Conservation (phyloP, 306 rosid genomes). For the Trifolium pratense region DNA sequence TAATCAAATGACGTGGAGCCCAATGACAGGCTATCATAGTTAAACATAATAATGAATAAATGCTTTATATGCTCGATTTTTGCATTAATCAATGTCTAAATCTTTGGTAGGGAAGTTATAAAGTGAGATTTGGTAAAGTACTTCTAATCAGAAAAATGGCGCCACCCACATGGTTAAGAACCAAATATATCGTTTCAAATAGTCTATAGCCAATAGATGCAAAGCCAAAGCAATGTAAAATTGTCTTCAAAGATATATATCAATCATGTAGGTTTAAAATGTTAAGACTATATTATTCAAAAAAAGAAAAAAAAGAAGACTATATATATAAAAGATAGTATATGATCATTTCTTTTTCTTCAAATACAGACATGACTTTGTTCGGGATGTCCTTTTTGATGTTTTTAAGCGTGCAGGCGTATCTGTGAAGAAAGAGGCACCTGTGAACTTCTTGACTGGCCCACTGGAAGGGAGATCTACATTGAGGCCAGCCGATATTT, state of each 20-base stretch:
- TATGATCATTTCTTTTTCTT: too few relatives aligned
- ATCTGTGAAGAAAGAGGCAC: too few relatives aligned
- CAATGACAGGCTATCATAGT: constrained; percentile 47
- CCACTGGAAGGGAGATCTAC: too few relatives aligned
- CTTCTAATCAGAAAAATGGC: constrained; percentile 43
- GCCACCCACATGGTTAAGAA: constrained; percentile 47
- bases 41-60: constrained; percentile 47
- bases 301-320: too few relatives aligned
- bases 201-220: constrained; percentile 44
- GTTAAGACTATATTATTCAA: too few relatives aligned
- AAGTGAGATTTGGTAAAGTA: constrained; percentile 50
- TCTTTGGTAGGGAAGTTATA: constrained; percentile 47
- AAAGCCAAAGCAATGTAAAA: constrained; percentile 35
- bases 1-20: constrained; percentile 34
- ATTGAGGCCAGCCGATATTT: too few relatives aligned
- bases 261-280: too few relatives aligned
- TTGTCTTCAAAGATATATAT: constrained; percentile 23
- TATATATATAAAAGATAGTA: too few relatives aligned
- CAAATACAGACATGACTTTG: too few relatives aligned
- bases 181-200: constrained; percentile 33
- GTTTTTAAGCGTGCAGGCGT: too few relatives aligned
- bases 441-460: too few relatives aligned
- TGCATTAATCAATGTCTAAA: constrained; percentile 39
- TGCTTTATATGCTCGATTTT: constrained; percentile 43
- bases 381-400: too few relatives aligned